A percentile compares a stretch with the other conserved stretches of the same genome.
Conservation (phyloP, 1,284 basidiomycete genomes). For the Naganishia sp. region DNA sequence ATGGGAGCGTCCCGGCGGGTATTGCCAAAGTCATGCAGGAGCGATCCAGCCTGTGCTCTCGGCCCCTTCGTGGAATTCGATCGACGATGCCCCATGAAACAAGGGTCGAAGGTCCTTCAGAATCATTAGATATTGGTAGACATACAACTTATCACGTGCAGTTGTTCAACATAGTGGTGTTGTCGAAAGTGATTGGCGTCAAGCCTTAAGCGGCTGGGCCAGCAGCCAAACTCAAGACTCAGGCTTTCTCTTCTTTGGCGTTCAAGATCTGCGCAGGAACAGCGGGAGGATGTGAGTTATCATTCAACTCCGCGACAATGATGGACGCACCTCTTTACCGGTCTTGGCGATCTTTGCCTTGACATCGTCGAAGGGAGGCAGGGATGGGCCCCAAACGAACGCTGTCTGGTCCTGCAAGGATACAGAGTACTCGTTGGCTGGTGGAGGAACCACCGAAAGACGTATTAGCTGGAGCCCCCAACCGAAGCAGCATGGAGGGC, state of each 20-base stretch:
- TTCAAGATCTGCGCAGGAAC: background rate
- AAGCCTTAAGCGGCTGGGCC: background rate
- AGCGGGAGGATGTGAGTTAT: background rate
- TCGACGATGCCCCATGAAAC: background rate
- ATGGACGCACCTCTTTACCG: constrained; percentile 47
- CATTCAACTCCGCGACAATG: background rate
- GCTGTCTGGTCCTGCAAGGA: constrained; percentile 48
- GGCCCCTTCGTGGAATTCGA: no score
- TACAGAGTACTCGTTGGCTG: constrained; percentile 42
- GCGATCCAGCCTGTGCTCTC: no score
- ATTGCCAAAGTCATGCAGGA: no score
- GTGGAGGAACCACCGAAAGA: background rate
- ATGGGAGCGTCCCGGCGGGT: no score
- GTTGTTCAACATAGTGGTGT: background rate
- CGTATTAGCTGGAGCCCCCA: background rate
- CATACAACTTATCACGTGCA: background rate
- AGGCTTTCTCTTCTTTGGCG: background rate
- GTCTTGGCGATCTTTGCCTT: constrained; percentile 53
- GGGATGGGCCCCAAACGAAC: constrained; percentile 49
- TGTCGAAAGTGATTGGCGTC: background rate
- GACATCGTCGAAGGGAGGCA: constrained; percentile 46
- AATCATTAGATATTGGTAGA: background rate
- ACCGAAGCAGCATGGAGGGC: constrained; percentile 31
- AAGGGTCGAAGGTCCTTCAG: background rate
- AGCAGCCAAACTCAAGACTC: background rate